phyloP scores from a whole-genome alignment of 192 early-diverging fungal genomes.

The Coemansia sp. region DNA sequence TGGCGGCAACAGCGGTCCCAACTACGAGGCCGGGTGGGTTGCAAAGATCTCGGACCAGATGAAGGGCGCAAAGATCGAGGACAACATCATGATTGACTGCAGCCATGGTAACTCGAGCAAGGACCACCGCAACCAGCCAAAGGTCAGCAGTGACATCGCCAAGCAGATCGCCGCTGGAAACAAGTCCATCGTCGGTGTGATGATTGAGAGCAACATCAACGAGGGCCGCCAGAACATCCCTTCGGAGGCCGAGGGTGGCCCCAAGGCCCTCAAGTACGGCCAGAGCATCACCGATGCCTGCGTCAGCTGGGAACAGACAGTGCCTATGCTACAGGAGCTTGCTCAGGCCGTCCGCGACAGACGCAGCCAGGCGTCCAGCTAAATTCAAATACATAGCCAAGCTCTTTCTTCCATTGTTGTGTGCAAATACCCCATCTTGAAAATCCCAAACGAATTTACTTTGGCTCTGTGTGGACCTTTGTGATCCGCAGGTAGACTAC shows the following conservation, averaged over 20 bases:
- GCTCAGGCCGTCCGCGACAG: conserved; percentile 68
- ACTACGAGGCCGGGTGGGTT: conserved; percentile 73
- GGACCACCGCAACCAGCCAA: conserved; percentile 84
- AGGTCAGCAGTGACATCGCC: conserved; percentile 68
- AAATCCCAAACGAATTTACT: conserved; percentile 38
- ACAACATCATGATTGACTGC: conserved; percentile 92
- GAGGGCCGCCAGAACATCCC: conserved; percentile 90
- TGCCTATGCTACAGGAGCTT: conserved; percentile 72
- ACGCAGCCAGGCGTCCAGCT: conserved; percentile 1
- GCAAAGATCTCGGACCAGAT: conserved; percentile 59
- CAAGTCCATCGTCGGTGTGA: conserved; percentile 73
- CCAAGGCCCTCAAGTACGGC: conserved; percentile 75
- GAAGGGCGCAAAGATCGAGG: conserved; percentile 61
- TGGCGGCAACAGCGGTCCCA: conserved; percentile 86
- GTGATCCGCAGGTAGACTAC: conserved; percentile 80
- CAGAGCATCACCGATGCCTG: conserved; percentile 94
- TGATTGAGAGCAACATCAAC: conserved; percentile 91
- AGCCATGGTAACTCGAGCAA: conserved; percentile 92
- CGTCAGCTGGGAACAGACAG: conserved; percentile 81
- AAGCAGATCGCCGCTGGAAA: conserved; percentile 74
- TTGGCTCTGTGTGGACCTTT: conserved; percentile 68
- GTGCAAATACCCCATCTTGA: neutral
- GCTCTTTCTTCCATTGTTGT: neutral
- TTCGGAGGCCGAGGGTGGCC: conserved; percentile 57
- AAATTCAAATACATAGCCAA: neutral